phyloP scores from a whole-genome alignment of 306 rosid genomes.

The Prunus campanulata region DNA sequence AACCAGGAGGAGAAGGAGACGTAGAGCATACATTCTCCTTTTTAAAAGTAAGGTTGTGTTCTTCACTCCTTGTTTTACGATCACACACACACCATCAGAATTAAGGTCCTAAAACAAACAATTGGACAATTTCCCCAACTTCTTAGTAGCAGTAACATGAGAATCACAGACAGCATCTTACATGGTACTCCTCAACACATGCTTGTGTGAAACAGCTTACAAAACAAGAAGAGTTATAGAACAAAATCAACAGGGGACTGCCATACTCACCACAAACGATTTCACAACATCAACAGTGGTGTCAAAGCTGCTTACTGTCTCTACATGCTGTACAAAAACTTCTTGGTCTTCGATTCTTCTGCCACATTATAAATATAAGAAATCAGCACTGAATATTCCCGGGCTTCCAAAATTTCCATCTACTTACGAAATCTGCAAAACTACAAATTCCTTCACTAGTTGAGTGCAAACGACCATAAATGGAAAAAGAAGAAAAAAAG shows the following conservation, averaged over 20 bases:
- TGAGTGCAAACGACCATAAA: neutral
- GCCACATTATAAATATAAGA: slow-evolving; percentile 16
- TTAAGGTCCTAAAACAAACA: slow-evolving; percentile 50
- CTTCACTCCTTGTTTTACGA: slow-evolving; percentile 48
- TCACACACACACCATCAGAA: slow-evolving; percentile 25
- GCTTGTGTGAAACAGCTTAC: slow-evolving; percentile 2
- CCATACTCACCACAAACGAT: slow-evolving; percentile 59
- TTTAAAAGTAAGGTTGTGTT: slow-evolving; percentile 50
- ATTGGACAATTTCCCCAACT: neutral
- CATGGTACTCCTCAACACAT: slow-evolving; percentile 1
- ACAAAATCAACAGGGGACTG: neutral
- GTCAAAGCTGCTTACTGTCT: slow-evolving; percentile 64
- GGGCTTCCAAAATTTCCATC: neutral
- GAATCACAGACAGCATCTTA: neutral
- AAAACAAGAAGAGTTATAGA: neutral
- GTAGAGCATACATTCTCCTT: slow-evolving; percentile 53
- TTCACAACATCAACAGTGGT: slow-evolving; percentile 60
- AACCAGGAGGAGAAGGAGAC: neutral
- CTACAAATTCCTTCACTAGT: neutral
- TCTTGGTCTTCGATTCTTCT: slow-evolving; percentile 60
- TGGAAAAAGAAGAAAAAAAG: neutral
- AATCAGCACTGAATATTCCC: neutral
- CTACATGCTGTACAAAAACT: slow-evolving; percentile 78
- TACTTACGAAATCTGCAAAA: neutral
- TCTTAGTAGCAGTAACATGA: neutral